Percentiles rank a stretch among this genome's conserved stretches.
Conservation (phyloP, 192 early-diverging fungal species). For the Podila clonocystis region DNA sequence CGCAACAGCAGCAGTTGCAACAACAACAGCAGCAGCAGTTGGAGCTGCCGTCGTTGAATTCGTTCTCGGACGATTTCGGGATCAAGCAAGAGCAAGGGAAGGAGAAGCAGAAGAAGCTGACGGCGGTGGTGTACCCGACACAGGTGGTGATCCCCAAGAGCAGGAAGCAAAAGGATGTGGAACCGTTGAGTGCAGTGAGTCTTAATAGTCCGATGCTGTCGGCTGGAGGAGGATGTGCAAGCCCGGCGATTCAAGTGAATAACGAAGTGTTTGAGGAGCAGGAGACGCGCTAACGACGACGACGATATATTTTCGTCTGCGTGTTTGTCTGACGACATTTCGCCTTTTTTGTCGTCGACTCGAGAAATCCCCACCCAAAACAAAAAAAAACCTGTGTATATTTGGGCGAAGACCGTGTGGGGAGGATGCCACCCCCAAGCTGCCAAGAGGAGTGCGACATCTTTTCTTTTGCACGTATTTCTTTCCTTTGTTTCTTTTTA, state of each 20-base stretch:
- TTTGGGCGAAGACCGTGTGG: too few relatives aligned
- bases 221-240: neutral
- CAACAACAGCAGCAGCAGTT: slow-evolving; percentile 8
- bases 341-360: too few relatives aligned
- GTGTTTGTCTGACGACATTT: too few relatives aligned
- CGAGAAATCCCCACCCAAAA: too few relatives aligned
- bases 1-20: neutral
- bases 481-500: too few relatives aligned
- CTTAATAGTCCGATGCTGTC: neutral
- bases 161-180: slow-evolving; percentile 13
- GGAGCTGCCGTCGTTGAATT: slow-evolving; percentile 37
- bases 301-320: too few relatives aligned
- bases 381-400: too few relatives aligned
- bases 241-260: neutral
- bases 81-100: slow-evolving; percentile 7
- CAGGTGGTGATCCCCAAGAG: slow-evolving; percentile 46
- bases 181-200: neutral
- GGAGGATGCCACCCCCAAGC: too few relatives aligned
- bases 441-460: too few relatives aligned
- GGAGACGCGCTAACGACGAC: too few relatives aligned
- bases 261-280: neutral
- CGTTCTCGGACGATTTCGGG: slow-evolving; percentile 46
- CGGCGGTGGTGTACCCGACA: slow-evolving; percentile 44
- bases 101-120: slow-evolving; percentile 30
- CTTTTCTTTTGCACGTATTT: too few relatives aligned